Conservation (phyloP, 257 asterid genomes). For the Fraxinus excelsior region DNA sequence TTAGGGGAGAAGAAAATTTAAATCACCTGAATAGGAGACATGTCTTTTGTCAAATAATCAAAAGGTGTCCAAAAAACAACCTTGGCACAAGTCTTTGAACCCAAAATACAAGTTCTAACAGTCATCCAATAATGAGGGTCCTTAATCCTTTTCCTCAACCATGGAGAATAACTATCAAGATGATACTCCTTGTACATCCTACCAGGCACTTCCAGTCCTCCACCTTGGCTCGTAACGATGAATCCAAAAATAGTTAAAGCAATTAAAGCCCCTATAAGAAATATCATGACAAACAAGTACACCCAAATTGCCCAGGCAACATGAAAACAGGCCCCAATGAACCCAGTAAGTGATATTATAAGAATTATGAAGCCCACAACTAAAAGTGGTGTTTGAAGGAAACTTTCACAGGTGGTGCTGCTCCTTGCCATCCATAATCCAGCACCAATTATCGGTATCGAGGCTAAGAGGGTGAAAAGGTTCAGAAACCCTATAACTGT, state of each 20-base stretch:
- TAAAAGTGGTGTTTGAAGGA: conserved; percentile 85
- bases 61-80: conserved; percentile 72
- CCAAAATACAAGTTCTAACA: conserved; percentile 67
- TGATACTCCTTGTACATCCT: conserved; percentile 69
- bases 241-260: conserved; percentile 78
- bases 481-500: conserved; percentile 85
- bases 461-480: conserved; percentile 83
- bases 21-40: conserved; percentile 87
- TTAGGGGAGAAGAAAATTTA: background rate
- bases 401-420: conserved; percentile 82
- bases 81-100: conserved; percentile 73
- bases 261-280: conserved; percentile 71
- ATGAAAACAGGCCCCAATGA: conserved; percentile 90
- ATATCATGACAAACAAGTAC: conserved; percentile 69
- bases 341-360: conserved; percentile 76
- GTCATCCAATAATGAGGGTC: conserved; percentile 65
- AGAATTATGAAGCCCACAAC: conserved; percentile 74
- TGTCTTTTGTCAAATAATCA: conserved; percentile 66
- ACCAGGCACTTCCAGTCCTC: conserved; percentile 62
- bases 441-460: conserved; percentile 95
- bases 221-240: conserved; percentile 74
- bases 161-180: conserved; percentile 60
- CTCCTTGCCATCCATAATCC: conserved; percentile 92
- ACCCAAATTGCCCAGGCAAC: conserved; percentile 95
- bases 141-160: conserved; percentile 74